A percentile compares a stretch with the other conserved stretches of the same genome.
Conservation (phyloP, 164 flowering plant genomes). For the Vitis labrusca region DNA sequence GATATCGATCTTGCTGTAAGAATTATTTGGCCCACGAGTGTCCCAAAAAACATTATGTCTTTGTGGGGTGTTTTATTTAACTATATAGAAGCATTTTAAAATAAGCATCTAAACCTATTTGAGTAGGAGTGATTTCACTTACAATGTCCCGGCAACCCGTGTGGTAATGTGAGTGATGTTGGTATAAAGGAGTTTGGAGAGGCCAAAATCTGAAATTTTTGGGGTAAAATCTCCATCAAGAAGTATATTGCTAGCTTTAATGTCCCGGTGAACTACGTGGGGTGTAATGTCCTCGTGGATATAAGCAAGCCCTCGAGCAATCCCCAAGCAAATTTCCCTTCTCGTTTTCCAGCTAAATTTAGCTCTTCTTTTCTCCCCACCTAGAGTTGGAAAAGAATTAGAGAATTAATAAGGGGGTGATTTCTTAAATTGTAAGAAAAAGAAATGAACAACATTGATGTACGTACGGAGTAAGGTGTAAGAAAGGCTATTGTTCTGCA, state of each 20-base stretch:
- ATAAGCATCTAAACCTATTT: too few relatives aligned
- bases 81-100: too few relatives aligned
- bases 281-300: slow-evolving; percentile 37
- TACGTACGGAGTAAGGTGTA: slow-evolving; percentile 26
- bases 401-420: too few relatives aligned
- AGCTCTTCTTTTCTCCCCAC: slow-evolving; percentile 14
- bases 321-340: slow-evolving; percentile 22
- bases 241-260: slow-evolving; percentile 42
- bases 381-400: neutral
- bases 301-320: slow-evolving; percentile 31
- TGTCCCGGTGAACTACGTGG: slow-evolving; percentile 34
- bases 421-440: neutral
- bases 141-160: slow-evolving; percentile 43
- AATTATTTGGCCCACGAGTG: too few relatives aligned
- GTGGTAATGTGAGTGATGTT: slow-evolving; percentile 32
- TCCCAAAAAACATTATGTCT: too few relatives aligned
- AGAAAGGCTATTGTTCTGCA: slow-evolving; percentile 40
- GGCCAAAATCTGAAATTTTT: slow-evolving; percentile 40
- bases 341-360: slow-evolving; percentile 25
- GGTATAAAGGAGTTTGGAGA: slow-evolving; percentile 26
- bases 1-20: too few relatives aligned
- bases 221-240: slow-evolving; percentile 30
- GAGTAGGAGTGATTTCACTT: slow-evolving; percentile 3
- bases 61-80: too few relatives aligned
- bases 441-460: neutral